Evolutionary conservation across 345 rosid species (phyloP).

Genomic region (Camelina hispida): DNA sequence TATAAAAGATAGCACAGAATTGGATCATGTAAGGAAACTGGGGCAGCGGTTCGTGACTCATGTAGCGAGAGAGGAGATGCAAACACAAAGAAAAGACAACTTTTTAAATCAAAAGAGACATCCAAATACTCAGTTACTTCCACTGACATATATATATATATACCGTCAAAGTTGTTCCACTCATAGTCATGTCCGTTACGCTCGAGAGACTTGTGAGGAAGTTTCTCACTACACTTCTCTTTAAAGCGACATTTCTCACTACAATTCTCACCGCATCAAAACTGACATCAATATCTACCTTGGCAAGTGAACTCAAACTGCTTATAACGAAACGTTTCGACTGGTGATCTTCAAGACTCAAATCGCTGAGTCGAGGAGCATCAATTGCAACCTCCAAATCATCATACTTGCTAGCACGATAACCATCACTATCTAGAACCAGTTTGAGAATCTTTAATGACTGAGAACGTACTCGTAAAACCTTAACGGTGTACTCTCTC

Average conservation of each 20-base stretch:
- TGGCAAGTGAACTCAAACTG: not conserved
- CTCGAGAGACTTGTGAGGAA: not conserved
- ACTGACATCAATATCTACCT: conserved; percentile 7
- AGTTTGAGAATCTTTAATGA: not conserved
- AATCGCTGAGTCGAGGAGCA: conserved; percentile 9
- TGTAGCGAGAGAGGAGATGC: conserved; percentile 1
- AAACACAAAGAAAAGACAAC: not conserved
- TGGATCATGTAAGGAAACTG: not conserved
- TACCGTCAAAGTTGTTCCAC: not conserved
- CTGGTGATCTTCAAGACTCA: not conserved
- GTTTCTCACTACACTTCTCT: conserved; percentile 13
- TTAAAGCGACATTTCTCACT: not conserved
- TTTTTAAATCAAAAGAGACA: not conserved
- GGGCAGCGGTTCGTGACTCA: not conserved
- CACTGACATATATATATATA: not conserved
- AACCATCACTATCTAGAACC: not conserved
- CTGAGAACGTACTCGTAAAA: conserved; percentile 16
- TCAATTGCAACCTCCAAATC: conserved; percentile 16
- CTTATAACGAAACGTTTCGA: not conserved
- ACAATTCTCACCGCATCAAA: not conserved
- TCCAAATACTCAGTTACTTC: not conserved
- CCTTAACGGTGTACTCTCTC: not conserved
- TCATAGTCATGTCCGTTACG: conserved; percentile 3
- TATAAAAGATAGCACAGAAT: not conserved
- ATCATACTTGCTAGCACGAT: not conserved